Evolutionary conservation across 192 early-diverging fungal species (phyloP), one percentile per base, ranked within the genome.

Genomic region (Rhizophlyctis rosea): DNA sequence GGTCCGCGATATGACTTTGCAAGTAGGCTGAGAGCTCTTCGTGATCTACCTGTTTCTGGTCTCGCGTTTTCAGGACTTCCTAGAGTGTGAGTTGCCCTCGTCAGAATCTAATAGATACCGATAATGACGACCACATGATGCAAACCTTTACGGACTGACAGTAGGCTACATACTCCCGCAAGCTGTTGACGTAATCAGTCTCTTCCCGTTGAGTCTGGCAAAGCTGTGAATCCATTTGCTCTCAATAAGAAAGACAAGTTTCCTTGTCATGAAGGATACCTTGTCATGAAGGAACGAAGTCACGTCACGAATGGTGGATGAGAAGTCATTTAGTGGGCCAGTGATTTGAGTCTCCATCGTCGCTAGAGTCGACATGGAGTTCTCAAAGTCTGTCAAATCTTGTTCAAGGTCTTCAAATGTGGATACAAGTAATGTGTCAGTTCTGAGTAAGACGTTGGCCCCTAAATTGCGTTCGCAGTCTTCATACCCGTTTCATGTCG

Each of bases 11-110:
- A 24, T 89, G 78, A 54, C 87, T 85, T 64, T 89, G 82, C 51
- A 95, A 71, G 47, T 88, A 94, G 52, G 80, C 78, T 5, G 86
- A 83, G 47, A 98, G 73, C 51, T 90, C 94, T 76, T 98, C 94
- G 70, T 87, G 87, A 77, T 98, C 96, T 5, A 95, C 77, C 76
- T 98, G 96, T 74, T 96, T 96, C 72, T 98, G 93, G 74, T 98
- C 96, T 23, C 94, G 75, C 54, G 81, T 63, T 58, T 81, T 85
- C 27, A 98, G 77, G 35, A 89, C 80, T 56, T 89, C 88, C 86
- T 75, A 13, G 78, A 70, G 28, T 28, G 32, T 55, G 50, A n/a
- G n/a, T n/a, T n/a, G n/a, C n/a, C n/a, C n/a, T 29, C 31, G 21
- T 25, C n/a, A 31, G 16, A 4, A 2, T 33, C 34, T 27, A 59